Evolutionary conservation across 1,139 yeast genomes (phyloP).

Genomic region (Kodamaea sp.): DNA sequence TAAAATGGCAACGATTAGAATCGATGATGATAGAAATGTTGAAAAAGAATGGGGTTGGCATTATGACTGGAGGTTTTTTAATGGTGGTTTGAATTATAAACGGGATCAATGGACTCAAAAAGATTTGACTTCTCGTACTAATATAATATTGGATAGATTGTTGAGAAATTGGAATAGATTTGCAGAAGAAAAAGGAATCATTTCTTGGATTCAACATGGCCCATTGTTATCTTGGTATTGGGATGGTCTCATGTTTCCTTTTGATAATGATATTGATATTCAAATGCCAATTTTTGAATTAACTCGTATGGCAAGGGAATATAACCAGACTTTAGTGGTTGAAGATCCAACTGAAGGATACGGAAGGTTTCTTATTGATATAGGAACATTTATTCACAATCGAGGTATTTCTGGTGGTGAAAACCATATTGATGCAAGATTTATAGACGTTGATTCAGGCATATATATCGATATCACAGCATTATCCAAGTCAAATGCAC

Average conservation of each 20-base stretch:
- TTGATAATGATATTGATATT: constrained; percentile 20
- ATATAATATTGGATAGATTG: constrained; percentile 29
- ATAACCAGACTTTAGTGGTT: constrained; percentile 21
- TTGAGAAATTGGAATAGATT: constrained; percentile 34
- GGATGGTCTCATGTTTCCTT: constrained; percentile 23
- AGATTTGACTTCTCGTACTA: constrained; percentile 15
- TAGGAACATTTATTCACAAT: constrained; percentile 24
- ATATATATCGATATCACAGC: constrained; percentile 27
- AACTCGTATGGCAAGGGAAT: constrained; percentile 13
- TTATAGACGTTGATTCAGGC: constrained; percentile 27
- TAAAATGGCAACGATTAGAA: constrained; percentile 17
- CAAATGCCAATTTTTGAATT: constrained; percentile 21
- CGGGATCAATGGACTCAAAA: constrained; percentile 17
- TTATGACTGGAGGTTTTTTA: constrained; percentile 22
- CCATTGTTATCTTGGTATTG: constrained; percentile 23
- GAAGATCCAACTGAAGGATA: constrained; percentile 26
- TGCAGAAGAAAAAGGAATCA: constrained; percentile 34
- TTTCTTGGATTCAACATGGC: constrained; percentile 23
- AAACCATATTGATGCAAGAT: constrained; percentile 28
- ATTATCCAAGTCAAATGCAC: constrained; percentile 14
- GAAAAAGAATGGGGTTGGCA: constrained; percentile 31
- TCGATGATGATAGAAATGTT: constrained; percentile 14
- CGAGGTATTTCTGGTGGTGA: constrained; percentile 18
- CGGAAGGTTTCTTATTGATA: constrained; percentile 24
- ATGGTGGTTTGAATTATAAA: constrained; percentile 16